These are phyloP conservation scores for Suillus brevipes DNA, from an alignment of 768 basidiomycete genomes.

Conservation along the genomic window DNA sequence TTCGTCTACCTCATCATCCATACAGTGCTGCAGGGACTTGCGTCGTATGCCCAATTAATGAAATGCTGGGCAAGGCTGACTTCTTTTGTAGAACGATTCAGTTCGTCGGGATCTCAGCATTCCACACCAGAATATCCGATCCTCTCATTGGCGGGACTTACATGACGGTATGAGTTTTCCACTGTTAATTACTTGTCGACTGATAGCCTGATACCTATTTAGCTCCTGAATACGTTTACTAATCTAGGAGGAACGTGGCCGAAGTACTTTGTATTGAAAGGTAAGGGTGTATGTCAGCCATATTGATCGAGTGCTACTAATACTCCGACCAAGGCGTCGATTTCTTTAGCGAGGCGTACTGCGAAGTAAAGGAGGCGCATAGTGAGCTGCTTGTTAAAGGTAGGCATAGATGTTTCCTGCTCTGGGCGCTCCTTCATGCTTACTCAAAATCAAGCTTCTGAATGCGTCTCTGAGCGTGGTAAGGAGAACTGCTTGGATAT, in stretches of 20 bases:
- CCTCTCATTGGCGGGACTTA: conserved; percentile 98
- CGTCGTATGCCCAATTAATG: conserved; percentile 59
- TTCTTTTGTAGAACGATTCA: conserved; percentile 77
- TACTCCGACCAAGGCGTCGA: conserved; percentile 67
- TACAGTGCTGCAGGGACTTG: conserved; percentile 82
- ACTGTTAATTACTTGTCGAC: conserved; percentile 1
- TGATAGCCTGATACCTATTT: conserved; percentile 14
- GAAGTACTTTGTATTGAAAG: conserved; percentile 93
- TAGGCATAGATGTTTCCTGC: conserved; percentile 24
- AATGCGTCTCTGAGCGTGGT: conserved; percentile 93
- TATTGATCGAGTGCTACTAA: conserved; percentile 3
- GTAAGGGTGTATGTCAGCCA: conserved; percentile 31
- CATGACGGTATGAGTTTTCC: conserved; percentile 77
- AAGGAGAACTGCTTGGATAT: conserved; percentile 74
- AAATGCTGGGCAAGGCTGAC: conserved; percentile 7
- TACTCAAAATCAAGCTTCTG: conserved; percentile 50
- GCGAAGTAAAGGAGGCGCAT: conserved; percentile 64
- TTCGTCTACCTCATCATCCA: conserved; percentile 79
- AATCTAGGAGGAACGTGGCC: conserved; percentile 99
- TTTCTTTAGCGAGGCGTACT: conserved; percentile 81
- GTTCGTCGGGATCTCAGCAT: conserved; percentile 98
- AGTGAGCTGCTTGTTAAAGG: conserved; percentile 56
- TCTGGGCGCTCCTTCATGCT: conserved; percentile 13
- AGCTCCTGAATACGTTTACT: conserved; percentile 93
- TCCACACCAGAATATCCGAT: conserved; percentile 95